These are phyloP conservation scores for Ramaria sp. DNA, from an alignment of 768 basidiomycete species.

Conservation along the genomic window DNA sequence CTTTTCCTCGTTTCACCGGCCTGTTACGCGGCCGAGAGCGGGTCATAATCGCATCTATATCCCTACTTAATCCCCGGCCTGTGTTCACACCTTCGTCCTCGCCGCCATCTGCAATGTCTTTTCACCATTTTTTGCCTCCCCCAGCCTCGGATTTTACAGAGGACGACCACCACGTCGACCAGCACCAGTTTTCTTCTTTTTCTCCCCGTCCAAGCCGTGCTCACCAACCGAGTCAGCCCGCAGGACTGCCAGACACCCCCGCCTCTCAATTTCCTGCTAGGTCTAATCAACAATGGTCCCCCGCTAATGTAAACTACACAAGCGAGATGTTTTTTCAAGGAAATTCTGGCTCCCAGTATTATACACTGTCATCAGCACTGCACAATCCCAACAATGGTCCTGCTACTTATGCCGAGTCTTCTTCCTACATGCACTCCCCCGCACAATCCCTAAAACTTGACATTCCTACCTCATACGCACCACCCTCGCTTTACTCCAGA, in stretches of 20 bases:
- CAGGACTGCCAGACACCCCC: neutral
- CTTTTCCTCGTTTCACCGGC: too few relatives aligned
- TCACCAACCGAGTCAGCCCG: neutral
- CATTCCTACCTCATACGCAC: too few relatives aligned
- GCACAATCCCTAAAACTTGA: too few relatives aligned
- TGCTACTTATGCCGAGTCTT: neutral
- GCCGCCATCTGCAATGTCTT: neutral
- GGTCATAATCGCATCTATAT: neutral
- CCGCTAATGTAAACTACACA: neutral
- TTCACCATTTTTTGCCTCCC: neutral
- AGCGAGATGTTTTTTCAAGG: neutral
- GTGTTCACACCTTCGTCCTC: neutral
- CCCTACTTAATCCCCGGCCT: neutral
- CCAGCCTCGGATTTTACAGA: neutral
- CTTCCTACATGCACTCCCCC: too few relatives aligned
- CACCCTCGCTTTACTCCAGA: neutral
- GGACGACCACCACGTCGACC: neutral
- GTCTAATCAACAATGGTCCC: neutral
- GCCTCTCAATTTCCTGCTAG: neutral
- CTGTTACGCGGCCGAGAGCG: too few relatives aligned
- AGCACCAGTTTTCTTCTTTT: neutral
- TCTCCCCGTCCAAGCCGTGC: neutral
- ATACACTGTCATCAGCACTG: neutral
- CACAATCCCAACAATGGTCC: neutral
- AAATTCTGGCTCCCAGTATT: neutral